These are phyloP conservation scores for Posidonia oceanica DNA, from an alignment of 116 monocot genomes.

Conservation along the genomic window DNA sequence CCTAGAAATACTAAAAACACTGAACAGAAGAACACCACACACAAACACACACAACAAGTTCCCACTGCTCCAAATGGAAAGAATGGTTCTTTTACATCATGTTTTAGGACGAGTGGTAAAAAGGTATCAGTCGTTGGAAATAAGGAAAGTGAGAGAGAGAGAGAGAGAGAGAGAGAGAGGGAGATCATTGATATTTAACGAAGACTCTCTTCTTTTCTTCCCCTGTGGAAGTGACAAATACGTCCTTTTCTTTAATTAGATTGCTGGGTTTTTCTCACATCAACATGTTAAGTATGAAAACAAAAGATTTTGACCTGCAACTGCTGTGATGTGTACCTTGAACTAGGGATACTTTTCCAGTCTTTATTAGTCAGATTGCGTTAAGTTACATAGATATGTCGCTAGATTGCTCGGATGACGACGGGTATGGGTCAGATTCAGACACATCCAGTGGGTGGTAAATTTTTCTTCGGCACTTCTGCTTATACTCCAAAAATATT, in stretches of 20 bases:
- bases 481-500: too few relatives aligned
- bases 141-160: constrained; percentile 3
- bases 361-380: not conserved
- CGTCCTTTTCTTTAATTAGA: not conserved
- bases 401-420: not conserved
- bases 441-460: not conserved
- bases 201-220: not conserved
- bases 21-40: not conserved
- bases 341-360: not conserved
- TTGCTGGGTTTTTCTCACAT: not conserved
- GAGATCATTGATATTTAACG: too few relatives aligned
- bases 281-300: not conserved
- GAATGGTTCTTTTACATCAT: not conserved
- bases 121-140: constrained; percentile 2
- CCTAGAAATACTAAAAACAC: constrained; percentile 6
- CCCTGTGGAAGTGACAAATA: not conserved
- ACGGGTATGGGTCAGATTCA: constrained; percentile 1
- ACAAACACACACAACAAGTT: constrained; percentile 2
- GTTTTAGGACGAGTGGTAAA: constrained; percentile 2
- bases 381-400: not conserved
- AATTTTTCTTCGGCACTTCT: not conserved
- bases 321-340: not conserved
- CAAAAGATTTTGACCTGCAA: not conserved
- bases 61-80: constrained; percentile 11
- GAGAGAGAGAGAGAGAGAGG: not conserved